Percentiles rank a stretch among this genome's conserved stretches.
phyloP scores from a whole-genome alignment of 2,329 filamentous ascomycete species.

The Pyricularia sp. region DNA sequence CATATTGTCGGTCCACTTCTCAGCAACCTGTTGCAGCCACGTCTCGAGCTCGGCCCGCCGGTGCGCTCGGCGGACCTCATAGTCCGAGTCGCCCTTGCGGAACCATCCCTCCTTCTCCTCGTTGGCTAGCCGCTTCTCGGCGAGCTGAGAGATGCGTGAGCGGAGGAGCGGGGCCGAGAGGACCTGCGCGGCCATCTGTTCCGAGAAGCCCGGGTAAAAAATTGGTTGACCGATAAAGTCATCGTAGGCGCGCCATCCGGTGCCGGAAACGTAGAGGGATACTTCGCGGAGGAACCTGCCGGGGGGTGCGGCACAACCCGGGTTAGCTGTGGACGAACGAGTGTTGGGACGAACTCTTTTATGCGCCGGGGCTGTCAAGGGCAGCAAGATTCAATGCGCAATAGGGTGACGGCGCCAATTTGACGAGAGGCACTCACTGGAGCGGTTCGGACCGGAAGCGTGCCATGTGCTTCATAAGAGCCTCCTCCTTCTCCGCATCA shows the following conservation, averaged over 20 bases:
- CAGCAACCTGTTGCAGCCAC: conserved; percentile 66
- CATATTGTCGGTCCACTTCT: conserved; percentile 84
- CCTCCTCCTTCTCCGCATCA: conserved; percentile 49
- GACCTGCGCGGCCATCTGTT: conserved; percentile 73
- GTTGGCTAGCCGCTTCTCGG: conserved; percentile 56
- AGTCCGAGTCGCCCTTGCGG: conserved; percentile 39
- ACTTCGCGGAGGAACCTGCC: conserved; percentile 82
- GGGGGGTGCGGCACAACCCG: background rate
- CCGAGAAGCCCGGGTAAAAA: conserved; percentile 84
- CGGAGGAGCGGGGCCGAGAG: conserved; percentile 64
- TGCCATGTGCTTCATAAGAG: conserved; percentile 69
- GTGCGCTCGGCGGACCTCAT: conserved; percentile 36
- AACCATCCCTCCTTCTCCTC: conserved; percentile 67
- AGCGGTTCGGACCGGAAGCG: conserved; percentile 64
- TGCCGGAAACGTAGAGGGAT: conserved; percentile 80
- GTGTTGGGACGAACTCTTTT: background rate
- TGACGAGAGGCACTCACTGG: conserved; percentile 27
- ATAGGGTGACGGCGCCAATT: background rate
- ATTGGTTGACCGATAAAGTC: conserved; percentile 80
- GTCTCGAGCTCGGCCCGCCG: conserved; percentile 53
- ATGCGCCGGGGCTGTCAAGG: background rate
- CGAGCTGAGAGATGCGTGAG: conserved; percentile 61
- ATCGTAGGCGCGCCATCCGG: conserved; percentile 93
- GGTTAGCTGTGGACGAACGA: background rate
- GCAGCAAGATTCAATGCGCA: background rate